phyloP scores from a whole-genome alignment of 129 eudicot genomes.

The Gnaphalium uliginosum region DNA sequence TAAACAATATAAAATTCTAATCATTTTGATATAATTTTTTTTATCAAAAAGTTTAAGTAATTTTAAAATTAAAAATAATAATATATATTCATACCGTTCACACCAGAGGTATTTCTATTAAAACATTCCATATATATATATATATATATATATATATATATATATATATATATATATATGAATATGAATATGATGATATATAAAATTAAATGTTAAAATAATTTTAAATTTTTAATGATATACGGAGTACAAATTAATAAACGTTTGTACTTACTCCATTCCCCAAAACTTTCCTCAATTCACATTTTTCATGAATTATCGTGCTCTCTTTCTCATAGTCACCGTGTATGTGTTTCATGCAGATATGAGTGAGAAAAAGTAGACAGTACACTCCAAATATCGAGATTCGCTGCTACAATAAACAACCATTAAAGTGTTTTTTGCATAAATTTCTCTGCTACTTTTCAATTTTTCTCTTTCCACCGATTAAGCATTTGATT shows the following conservation, averaged over 20 bases:
- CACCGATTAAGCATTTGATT: slow-evolving; percentile 10
- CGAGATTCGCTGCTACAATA: slow-evolving; percentile 28
- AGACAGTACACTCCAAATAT: slow-evolving; percentile 35
- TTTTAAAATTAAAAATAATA: too few relatives aligned
- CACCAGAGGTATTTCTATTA: too few relatives aligned
- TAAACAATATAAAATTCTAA: too few relatives aligned
- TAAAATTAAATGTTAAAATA: too few relatives aligned
- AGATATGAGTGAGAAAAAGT: slow-evolving; percentile 31
- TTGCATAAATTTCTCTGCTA: slow-evolving; percentile 25
- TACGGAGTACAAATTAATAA: not conserved
- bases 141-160: too few relatives aligned
- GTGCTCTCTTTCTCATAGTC: slow-evolving; percentile 10
- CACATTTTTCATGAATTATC: not conserved
- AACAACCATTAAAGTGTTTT: slow-evolving; percentile 19
- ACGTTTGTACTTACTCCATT: not conserved
- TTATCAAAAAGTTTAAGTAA: too few relatives aligned
- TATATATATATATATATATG: too few relatives aligned
- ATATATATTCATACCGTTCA: too few relatives aligned
- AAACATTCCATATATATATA: too few relatives aligned
- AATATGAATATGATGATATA: too few relatives aligned
- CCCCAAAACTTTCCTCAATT: slow-evolving; percentile 20
- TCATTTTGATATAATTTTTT: too few relatives aligned
- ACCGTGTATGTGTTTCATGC: slow-evolving; percentile 34
- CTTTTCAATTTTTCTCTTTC: slow-evolving; percentile 15
- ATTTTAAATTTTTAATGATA: too few relatives aligned